A percentile compares a stretch with the other conserved stretches of the same genome.
phyloP scores from a whole-genome alignment of 2,329 filamentous ascomycete genomes.

The Podosphaera fusca region DNA sequence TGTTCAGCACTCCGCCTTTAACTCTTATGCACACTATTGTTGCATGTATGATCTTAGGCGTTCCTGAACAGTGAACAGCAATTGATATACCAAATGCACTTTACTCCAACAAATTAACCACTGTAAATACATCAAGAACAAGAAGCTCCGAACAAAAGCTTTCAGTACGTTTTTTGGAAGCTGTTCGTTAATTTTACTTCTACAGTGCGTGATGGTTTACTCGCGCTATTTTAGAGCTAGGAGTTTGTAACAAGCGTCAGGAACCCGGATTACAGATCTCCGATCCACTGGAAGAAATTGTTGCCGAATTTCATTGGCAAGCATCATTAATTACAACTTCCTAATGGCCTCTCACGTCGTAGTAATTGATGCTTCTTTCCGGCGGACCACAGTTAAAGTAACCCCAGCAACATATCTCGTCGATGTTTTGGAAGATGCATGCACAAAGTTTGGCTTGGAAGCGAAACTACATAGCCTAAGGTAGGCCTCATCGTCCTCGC shows the following conservation, averaged over 20 bases:
- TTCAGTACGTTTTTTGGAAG: too few species aligned
- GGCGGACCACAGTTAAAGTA: slow-evolving; percentile 62
- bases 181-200: too few species aligned
- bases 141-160: too few species aligned
- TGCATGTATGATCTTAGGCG: too few species aligned
- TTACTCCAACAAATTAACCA: too few species aligned
- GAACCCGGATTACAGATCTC: background rate
- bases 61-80: too few species aligned
- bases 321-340: background rate
- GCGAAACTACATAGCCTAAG: slow-evolving; percentile 61
- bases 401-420: slow-evolving; percentile 58
- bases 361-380: slow-evolving; percentile 60
- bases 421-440: slow-evolving; percentile 73
- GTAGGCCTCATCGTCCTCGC: slow-evolving; percentile 22
- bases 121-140: too few species aligned
- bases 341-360: slow-evolving; percentile 71
- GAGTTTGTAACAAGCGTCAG: background rate
- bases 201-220: too few species aligned
- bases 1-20: too few species aligned
- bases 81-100: too few species aligned
- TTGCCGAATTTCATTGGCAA: background rate
- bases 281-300: background rate
- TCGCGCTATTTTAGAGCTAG: background rate
- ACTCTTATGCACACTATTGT: too few species aligned
- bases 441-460: slow-evolving; percentile 40